phyloP scores from a whole-genome alignment of 1,284 basidiomycete species.

The Fistulina hepatica region DNA sequence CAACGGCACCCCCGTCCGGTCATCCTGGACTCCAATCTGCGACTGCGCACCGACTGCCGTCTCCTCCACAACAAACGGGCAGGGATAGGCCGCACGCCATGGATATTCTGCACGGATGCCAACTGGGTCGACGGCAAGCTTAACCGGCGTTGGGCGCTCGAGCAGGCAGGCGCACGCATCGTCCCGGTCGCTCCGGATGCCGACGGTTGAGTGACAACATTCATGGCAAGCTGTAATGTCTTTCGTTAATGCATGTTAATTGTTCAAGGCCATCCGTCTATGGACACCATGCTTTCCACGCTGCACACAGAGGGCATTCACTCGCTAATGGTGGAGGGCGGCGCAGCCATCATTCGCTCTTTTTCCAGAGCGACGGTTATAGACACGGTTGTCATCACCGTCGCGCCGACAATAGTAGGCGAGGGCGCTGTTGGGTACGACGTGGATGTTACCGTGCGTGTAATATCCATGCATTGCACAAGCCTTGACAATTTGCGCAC shows the following conservation, averaged over 20 bases:
- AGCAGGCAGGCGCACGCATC: constrained; percentile 44
- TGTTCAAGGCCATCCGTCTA: constrained; percentile 34
- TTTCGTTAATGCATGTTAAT: constrained; percentile 3
- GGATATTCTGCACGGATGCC: constrained; percentile 48
- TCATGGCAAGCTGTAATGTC: constrained; percentile 1
- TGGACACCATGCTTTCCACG: constrained; percentile 39
- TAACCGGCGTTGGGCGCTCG: constrained; percentile 33
- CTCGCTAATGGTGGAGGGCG: constrained; percentile 94
- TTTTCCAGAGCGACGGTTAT: constrained; percentile 52
- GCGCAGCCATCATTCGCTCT: constrained; percentile 71
- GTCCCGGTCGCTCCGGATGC: constrained; percentile 30
- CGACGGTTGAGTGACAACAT: constrained; percentile 19
- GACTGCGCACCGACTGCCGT: constrained; percentile 59
- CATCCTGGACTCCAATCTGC: constrained; percentile 71
- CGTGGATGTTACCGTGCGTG: too few species aligned
- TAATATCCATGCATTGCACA: too few species aligned
- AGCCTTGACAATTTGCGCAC: too few species aligned
- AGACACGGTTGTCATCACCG: constrained; percentile 71
- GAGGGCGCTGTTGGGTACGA: constrained; percentile 55
- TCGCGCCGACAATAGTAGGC: constrained; percentile 76
- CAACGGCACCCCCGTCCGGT: constrained; percentile 57
- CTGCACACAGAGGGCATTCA: constrained; percentile 47
- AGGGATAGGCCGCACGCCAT: constrained; percentile 60
- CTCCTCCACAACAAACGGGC: constrained; percentile 58
- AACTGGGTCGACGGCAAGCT: constrained; percentile 18